Evolutionary conservation across 2,329 filamentous ascomycete species (phyloP).

Genomic region (Ceratocystis colombiana): DNA sequence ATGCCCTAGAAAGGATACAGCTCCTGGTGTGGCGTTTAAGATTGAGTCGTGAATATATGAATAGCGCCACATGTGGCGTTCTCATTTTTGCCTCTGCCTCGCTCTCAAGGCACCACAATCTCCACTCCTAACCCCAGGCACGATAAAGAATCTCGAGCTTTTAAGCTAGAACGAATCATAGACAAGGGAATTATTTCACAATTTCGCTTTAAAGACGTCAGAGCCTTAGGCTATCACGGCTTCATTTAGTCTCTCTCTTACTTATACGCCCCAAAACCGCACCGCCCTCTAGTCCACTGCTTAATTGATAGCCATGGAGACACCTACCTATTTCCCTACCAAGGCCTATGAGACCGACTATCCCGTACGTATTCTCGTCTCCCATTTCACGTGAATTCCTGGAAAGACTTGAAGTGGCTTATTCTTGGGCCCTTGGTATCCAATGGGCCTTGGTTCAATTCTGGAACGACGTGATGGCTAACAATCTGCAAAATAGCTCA

Average conservation of each 20-base stretch:
- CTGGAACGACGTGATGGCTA: slow-evolving; percentile 5
- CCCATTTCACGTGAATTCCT: slow-evolving; percentile 27
- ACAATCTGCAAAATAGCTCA: slow-evolving; percentile 55
- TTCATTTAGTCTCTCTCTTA: background rate
- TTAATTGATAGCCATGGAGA: slow-evolving; percentile 19
- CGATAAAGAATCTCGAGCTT: background rate
- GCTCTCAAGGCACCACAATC: background rate
- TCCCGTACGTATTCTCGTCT: slow-evolving; percentile 53
- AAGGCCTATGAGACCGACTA: slow-evolving; percentile 76
- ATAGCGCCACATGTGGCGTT: background rate
- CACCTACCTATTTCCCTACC: slow-evolving; percentile 35
- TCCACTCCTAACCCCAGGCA: background rate
- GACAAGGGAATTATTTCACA: background rate
- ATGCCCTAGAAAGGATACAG: slow-evolving; percentile 21
- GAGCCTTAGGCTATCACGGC: background rate
- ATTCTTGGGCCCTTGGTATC: background rate
- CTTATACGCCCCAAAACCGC: background rate
- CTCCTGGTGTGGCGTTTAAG: background rate
- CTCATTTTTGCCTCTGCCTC: background rate
- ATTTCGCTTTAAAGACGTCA: slow-evolving; percentile 1
- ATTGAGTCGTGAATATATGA: background rate
- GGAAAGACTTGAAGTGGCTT: background rate
- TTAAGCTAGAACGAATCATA: background rate
- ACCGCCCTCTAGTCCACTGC: background rate
- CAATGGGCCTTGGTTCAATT: background rate